Evolutionary conservation across 768 basidiomycete species (phyloP), one percentile per base, ranked within the genome.

Genomic region (Serendipita sp.): DNA sequence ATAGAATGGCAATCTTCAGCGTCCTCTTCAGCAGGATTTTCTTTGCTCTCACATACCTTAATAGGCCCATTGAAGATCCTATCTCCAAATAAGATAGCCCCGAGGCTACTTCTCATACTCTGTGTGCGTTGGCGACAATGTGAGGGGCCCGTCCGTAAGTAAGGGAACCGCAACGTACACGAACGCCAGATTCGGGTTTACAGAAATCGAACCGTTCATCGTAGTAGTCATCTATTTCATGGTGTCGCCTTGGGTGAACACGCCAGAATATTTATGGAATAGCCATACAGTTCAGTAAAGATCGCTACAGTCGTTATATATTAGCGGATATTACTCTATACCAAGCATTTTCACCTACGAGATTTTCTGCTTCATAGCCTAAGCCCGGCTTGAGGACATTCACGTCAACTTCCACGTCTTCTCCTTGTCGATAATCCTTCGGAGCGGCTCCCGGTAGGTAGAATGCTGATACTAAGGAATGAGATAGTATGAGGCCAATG

Each of bases 51-150:
- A 76, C 86, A 64, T 67, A 92, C 89, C 68, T 93, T 82, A 71
- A 92, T 97, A 1, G 86, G 89, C 2, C 91, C 91, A 70, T 86
- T 85, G 74, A 92, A 90, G 69, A 98, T 92, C 68, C 95, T 81
- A 77, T 97, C 95, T 15, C 95, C 95, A 69, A 96, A 96, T n/a
- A 98, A 77, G 70, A 97, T 93, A 16, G 90, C 90, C 3, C 95
- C 95, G 32, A 97, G 76, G 34, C 56, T 60, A n/a, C 56, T 60
- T 34, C 56, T 24, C 56, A 60, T 60, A 37, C 56, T 60, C 56
- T 60, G 35, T 2, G 45, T 34, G 2, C 37, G 16, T 18, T 16
- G 24, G n/a, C 48, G 2, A 24, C 3, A 5, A 65, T 66, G 7
- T 51, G 13, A 66, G 75, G 72, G 66, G 71, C 72, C 64, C 72